phyloP scores from a whole-genome alignment of 352 stramenopile species.

The Pilasporangium apinafurcum region DNA sequence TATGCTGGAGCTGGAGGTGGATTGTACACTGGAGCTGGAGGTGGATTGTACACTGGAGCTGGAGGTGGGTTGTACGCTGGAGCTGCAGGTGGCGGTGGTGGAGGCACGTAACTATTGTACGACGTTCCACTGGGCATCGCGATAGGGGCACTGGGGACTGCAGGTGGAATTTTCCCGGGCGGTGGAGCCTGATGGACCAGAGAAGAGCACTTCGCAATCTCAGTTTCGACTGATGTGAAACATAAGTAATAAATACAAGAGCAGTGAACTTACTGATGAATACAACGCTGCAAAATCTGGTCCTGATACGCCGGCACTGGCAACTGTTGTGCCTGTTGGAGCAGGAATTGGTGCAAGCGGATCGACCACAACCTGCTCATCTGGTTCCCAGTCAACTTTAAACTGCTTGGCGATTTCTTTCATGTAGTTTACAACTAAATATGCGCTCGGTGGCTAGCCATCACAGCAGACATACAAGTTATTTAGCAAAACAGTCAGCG shows the following conservation, averaged over 20 bases:
- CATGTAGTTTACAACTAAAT: constrained; percentile 94
- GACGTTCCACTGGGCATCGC: constrained; percentile 8
- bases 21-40: background rate
- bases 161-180: constrained; percentile 32
- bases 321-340: constrained; percentile 83
- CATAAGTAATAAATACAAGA: background rate
- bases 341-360: constrained; percentile 85
- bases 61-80: background rate
- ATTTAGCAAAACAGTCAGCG: background rate
- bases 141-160: constrained; percentile 31
- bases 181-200: constrained; percentile 26
- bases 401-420: constrained; percentile 95
- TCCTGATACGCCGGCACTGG: constrained; percentile 72
- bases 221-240: background rate
- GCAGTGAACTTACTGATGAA: constrained; percentile 33
- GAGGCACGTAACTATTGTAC: constrained; percentile 5
- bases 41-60: constrained; percentile 5
- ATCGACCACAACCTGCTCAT: constrained; percentile 68
- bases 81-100: constrained; percentile 3
- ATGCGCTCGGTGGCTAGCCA: constrained; percentile 92
- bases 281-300: constrained; percentile 76
- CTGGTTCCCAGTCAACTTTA: constrained; percentile 91
- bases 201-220: background rate
- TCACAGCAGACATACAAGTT: background rate
- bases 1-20: constrained; percentile 2